Base-by-base conservation (phyloP, 2,329 filamentous ascomycete genomes). In the Aspergillus transmontanensis region DNA sequence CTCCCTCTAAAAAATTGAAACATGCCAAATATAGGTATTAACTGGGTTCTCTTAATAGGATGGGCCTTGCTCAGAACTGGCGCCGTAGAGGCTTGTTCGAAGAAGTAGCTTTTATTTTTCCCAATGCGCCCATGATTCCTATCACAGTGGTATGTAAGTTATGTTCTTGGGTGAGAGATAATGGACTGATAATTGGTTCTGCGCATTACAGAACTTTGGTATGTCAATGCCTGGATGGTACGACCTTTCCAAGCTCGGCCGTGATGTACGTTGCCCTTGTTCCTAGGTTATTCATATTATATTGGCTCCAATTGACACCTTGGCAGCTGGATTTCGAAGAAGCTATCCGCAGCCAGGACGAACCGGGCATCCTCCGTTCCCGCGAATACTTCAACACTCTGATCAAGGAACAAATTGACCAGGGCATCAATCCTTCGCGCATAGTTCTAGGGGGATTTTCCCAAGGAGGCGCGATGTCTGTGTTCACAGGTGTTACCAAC, bases 101-200 rank as follows among this genome's bases (percentile, higher is more conserved):
- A 62, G 91, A 97, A 79, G 92, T 97, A 76, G 91, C 94, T 75
- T 98, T 98, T 78, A 87, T 99, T 74, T 90, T 99, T 78, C 95
- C 95, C 19, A 92, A 97, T 81, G 95, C 95, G 32, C 93, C 94
- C 6, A 81, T 79, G 43, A 95, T 96, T 59, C 93, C 93, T 36
- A 92, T 97, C 75, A 94, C 93, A n/a, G 83, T 89, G 71, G 90
- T 93, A 80, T 45, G 68, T 43, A 30, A 36, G 7, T 11, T 39
- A 7, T 34, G 26, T 34, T 36, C 34, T 50, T 10, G 12, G 39
- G 45, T 10, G 54, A 26, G 34, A 12, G 12, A 16, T n/a, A 1
- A 21, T 7, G 6, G 16, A 34, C 39, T 36, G 50, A 48, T 21
- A 11, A 45, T 58, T n/a, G 59, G 34, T 34, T 34, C 23, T 16